Evolutionary conservation across 2,329 filamentous ascomycete species (phyloP).

Genomic region (Pseudocercospora cruenta): DNA sequence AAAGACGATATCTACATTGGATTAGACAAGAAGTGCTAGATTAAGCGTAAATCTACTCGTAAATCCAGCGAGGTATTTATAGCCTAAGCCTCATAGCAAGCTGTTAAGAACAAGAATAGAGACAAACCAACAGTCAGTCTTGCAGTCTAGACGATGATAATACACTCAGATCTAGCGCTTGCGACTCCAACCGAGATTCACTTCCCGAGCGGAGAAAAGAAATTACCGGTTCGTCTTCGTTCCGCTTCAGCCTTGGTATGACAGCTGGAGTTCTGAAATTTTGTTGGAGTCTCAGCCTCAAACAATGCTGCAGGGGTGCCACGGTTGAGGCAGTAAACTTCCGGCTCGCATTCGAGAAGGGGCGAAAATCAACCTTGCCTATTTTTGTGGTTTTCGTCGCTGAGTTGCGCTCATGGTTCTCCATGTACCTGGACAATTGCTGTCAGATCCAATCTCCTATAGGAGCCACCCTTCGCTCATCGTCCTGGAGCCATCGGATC

Average conservation of each 20-base stretch:
- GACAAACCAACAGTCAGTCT: neutral
- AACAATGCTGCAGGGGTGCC: neutral
- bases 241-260: neutral
- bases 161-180: neutral
- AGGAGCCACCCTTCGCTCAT: too few species aligned
- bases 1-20: neutral
- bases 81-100: neutral
- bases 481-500: too few species aligned
- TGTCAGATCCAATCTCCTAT: too few species aligned
- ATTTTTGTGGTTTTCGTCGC: neutral
- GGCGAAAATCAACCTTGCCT: neutral
- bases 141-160: neutral
- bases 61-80: too few species aligned
- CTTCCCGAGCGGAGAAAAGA: neutral
- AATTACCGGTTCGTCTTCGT: neutral
- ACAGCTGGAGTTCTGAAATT: neutral
- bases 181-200: neutral
- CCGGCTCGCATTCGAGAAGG: neutral
- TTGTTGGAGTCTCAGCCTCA: neutral
- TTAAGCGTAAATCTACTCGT: neutral
- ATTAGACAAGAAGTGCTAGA: neutral
- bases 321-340: neutral
- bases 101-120: neutral
- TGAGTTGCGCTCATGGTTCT: too few species aligned
- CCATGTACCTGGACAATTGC: too few species aligned